Evolutionary conservation across 164 flowering plant genomes (phyloP), one percentile per base, ranked within the genome.

Genomic region (Vitis riparia): DNA sequence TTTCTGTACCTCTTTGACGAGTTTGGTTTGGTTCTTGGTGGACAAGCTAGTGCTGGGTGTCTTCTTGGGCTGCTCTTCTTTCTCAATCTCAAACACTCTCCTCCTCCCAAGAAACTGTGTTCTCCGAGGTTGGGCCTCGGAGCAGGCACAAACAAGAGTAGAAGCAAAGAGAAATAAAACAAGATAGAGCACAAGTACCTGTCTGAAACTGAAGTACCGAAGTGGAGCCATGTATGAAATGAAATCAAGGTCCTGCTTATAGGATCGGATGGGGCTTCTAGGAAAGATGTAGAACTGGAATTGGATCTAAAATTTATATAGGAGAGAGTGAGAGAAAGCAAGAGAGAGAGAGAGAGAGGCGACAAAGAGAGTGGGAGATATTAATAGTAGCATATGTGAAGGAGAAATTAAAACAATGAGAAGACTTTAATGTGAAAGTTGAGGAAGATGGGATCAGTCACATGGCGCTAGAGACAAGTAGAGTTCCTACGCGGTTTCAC

Each of bases 101-200:
- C 82, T 72, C 17, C 63, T 65, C 17, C 70, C 62, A 9, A 59
- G 16, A 60, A 51, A 66, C 49, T 56, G 51, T 52, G 49, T 13
- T 30, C 29, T 66, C 60, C 66, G 68, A 61, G 29, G 65, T 58
- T 67, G 56, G n/a, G 67, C 56, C 48, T 70, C 69, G 49, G 82
- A 65, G 61, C 19, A 15, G 32, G 73, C 71, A 62, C 68, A 79
- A 55, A 69, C 37, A 8, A 78, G 44, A 57, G 63, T 2, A n/a
- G 66, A 68, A 65, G 68, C 11, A 58, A 73, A 68, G 68, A 81
- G 59, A 51, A 78, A 66, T 8, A 78, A 16, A 58, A 53, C 48
- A 37, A 83, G 73, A 55, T 37, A 63, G 15, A 78, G 69, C 59
- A 77, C 19, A 29, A 74, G 73, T 68, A 81, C 80, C 81, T 78